phyloP scores from a whole-genome alignment of 1,284 basidiomycete species.

The Crepidotus sp. region DNA sequence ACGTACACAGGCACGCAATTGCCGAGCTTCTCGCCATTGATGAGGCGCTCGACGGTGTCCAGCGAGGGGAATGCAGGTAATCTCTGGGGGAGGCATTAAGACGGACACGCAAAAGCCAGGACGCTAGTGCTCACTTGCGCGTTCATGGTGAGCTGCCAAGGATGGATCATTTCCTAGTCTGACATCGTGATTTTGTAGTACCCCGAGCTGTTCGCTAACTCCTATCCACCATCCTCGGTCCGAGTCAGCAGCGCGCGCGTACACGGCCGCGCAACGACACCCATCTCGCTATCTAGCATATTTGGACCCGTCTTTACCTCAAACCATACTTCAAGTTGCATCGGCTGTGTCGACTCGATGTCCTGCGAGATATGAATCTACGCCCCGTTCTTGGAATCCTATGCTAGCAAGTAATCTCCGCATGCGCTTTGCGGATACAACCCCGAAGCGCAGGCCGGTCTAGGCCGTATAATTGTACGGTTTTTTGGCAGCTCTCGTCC shows the following conservation, averaged over 20 bases:
- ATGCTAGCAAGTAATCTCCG: neutral
- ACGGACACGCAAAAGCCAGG: neutral
- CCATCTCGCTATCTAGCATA: constrained; percentile 2
- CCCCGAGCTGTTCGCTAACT: neutral
- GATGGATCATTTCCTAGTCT: neutral
- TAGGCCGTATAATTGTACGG: too few relatives aligned
- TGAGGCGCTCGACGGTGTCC: constrained; percentile 59
- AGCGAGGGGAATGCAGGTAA: constrained; percentile 62
- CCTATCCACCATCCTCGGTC: neutral
- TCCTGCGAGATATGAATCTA: neutral
- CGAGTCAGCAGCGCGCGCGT: neutral
- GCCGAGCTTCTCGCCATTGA: constrained; percentile 70
- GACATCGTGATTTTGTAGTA: neutral
- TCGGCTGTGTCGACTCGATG: neutral
- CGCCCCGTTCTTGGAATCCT: neutral
- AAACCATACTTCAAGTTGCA: neutral
- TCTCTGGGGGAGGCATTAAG: constrained; percentile 34
- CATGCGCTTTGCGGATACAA: neutral
- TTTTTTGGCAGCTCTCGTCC: neutral
- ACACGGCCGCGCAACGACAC: constrained; percentile 6
- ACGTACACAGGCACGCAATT: constrained; percentile 92
- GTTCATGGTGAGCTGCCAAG: constrained; percentile 37
- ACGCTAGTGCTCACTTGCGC: constrained; percentile 37
- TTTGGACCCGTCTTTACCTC: neutral
- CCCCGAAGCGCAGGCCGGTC: neutral